Evolutionary conservation across 2,329 filamentous ascomycete species (phyloP), one percentile per base, ranked within the genome.

Genomic region (Westerdykella aurantiaca): DNA sequence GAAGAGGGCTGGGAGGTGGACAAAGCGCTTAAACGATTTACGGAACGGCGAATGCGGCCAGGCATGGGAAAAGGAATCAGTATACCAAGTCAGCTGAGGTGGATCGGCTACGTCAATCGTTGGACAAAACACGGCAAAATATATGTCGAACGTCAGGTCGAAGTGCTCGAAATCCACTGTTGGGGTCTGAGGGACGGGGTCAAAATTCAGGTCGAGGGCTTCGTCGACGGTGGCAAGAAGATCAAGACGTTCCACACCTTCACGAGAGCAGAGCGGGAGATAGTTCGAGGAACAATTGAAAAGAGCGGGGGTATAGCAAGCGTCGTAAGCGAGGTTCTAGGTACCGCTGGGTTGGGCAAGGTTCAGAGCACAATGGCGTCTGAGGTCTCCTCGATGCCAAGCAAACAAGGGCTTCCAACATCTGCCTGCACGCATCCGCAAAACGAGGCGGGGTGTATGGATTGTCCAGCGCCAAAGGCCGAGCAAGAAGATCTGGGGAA

Each of bases 151-250:
- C 75, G 86, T 14, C 80, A 83, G 38, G 77, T 96, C 1, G 90
- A 97, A 68, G 81, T 97, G 34, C 64, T 90, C 10, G 91, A 97
- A 65, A 75, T 98, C 0, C 90, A 95, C 60, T 80, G 90, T 11
- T 96, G 88, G 88, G 93, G 90, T 0, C 64, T 97, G 40, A 75
- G 88, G 37, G 83, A 90, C 55, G 90, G 91, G 0, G 90, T 97
- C 48, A 94, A 93, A 67, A 78, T 97, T 25, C 80, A 83, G 0
- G 78, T 97, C 0, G 86, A 94, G 61, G 89, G 89, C 0, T 97
- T 83, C 51, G 81, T 82, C 1, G 86, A 97, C n/a, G 85, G 93
- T 53, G 91, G 93, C 5, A 90, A 88, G 70, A 82, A 79, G 56
- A 95, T 97, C 55, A 83, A 88, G 60, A 75, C 79, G 9, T 84